Base-by-base conservation (phyloP, 2,329 filamentous ascomycete species). In the Cladosporium sp. region DNA sequence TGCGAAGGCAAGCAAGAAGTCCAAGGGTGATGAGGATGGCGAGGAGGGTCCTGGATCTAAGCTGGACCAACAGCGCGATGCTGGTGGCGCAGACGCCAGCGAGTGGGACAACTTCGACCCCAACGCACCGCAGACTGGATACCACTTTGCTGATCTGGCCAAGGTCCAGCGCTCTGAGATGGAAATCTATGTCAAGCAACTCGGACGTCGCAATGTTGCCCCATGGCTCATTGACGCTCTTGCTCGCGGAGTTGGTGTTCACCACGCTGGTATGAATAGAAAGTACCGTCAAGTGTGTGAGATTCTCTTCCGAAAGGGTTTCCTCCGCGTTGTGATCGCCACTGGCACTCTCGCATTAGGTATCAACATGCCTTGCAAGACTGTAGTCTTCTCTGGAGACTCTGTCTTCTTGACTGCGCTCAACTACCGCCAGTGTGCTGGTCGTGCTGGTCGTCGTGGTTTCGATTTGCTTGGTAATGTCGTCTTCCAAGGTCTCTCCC, bases 321-420 rank as follows among this genome's bases (percentile, higher is more conserved):
- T 83, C 66, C 71, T 92, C 39, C 80, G 82, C 7, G 84, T 88
- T 1, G 84, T 92, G 25, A 79, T 92, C 24, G 88, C 89, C 0
- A 92, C 89, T 1, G 89, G 88, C 1, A 91, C 88, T 0, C 78
- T 91, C 20, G 86, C 87, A 1, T 75, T 92, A 4, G 89, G 89
- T 75, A 88, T 93, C 75, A 93, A 90, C 62, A 90, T 90, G 86
- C 89, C 89, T 9, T 92, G 88, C 70, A 90, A 89, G 70, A 93
- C 89, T 1, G 88, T 91, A 0, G 83, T 91, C 1, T 93, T 93
- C 69, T 80, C 79, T 15, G 88, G 87, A 0, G 88, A 92, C 68
- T 89, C 85, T 0, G 78, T 89, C 2, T 91, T 83, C 67, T 74
- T 93, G 42, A 90, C 87, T 0, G 83, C 88, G 0, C 80, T 92